These are phyloP conservation scores for Coemansia sp. DNA, from an alignment of 192 early-diverging fungal species.

Conservation along the genomic window DNA sequence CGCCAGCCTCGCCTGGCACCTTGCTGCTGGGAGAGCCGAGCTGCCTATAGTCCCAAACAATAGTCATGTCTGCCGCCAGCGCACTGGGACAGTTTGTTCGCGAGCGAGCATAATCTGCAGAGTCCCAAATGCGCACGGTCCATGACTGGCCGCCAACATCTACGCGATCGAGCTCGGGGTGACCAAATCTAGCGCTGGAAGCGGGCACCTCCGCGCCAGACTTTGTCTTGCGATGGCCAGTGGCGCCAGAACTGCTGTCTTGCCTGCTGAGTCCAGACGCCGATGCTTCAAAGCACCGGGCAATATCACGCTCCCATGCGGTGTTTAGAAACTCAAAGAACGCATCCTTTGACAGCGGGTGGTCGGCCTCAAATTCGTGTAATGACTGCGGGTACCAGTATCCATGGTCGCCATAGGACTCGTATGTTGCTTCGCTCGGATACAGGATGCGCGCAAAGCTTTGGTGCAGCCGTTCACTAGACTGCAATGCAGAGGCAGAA, in stretches of 20 bases:
- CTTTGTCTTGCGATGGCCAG: conserved; percentile 22
- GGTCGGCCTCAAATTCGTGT: conserved; percentile 53
- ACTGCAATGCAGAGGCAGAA: background rate
- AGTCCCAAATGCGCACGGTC: conserved; percentile 52
- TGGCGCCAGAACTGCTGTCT: conserved; percentile 32
- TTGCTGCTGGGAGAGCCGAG: conserved; percentile 14
- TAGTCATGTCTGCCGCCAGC: conserved; percentile 39
- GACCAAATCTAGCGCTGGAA: conserved; percentile 11
- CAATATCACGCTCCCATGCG: conserved; percentile 46
- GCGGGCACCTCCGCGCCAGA: conserved; percentile 10
- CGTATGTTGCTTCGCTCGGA: conserved; percentile 42
- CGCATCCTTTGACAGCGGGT: conserved; percentile 38
- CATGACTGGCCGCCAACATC: conserved; percentile 53
- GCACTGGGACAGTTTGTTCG: conserved; percentile 37
- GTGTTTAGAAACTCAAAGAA: conserved; percentile 53
- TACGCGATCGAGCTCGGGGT: conserved; percentile 53
- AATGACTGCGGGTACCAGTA: conserved; percentile 56
- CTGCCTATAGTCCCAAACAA: conserved; percentile 53
- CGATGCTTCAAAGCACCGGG: conserved; percentile 42
- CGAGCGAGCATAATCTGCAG: conserved; percentile 34
- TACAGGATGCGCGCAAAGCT: conserved; percentile 52
- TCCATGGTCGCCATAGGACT: conserved; percentile 50
- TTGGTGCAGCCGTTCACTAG: conserved; percentile 30
- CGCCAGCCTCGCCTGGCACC: conserved; percentile 1
- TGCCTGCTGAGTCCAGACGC: conserved; percentile 33